Evolutionary conservation across 164 flowering plant species (phyloP), one percentile per base, ranked within the genome.

Genomic region (Macadamia integrifolia): DNA sequence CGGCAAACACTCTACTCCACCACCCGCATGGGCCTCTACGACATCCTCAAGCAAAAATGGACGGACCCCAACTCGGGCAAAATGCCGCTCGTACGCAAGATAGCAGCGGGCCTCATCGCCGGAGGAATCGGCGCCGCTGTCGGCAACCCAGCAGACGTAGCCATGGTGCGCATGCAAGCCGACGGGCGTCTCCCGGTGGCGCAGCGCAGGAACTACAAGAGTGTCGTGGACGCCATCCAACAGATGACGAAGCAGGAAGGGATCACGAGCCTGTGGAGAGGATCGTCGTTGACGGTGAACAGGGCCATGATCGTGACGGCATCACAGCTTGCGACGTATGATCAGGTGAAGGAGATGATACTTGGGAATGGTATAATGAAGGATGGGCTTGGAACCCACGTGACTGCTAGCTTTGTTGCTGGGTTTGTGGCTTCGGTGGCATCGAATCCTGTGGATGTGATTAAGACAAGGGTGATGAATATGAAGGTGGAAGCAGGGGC

Each of bases 141-240:
- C 7, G 96, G 98, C 0, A 92, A 92, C 79, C 98, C 98, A 0
- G 96, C 98, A 18, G 96, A 92, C 74, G 91, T 92, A 28, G 94
- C 98, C 7, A 92, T 92, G 98, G 98, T 92, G 12, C 82, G 94
- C 14, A 92, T 90, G 98, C 98, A 90, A 50, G 98, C 94, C 56
- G 98, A 92, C 77, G 96, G 96, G 2, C 78, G 96, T 4, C 93
- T 92, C 23, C 98, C 98, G 0, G 11, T 30, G 31, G 80, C 77
- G 1, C 80, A 90, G 68, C 90, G 96, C 15, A 82, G 96, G 3
- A 92, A 92, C 75, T 92, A 92, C 88, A 80, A 75, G 64, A 77
- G 86, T 77, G 96, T 88, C 8, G 67, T 80, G 15, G 96, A 92
- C 66, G 98, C 98, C 6, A 85, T 92, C 28, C 43, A 75, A 1